Conservation (phyloP, 345 rosid species). For the Ceriops tagal region DNA sequence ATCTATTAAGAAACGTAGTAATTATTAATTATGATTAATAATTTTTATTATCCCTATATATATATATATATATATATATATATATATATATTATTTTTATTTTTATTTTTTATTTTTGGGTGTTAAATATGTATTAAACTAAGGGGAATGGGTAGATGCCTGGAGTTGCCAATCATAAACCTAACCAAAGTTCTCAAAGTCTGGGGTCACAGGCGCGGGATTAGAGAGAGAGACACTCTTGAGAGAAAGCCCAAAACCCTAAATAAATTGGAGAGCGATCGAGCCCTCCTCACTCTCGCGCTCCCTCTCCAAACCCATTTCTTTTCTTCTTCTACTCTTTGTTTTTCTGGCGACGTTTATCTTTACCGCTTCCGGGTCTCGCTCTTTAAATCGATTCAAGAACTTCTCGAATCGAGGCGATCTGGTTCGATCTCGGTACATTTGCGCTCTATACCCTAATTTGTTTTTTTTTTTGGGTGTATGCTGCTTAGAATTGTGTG, state of each 20-base stretch:
- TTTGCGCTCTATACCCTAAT: background rate
- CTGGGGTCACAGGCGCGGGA: background rate
- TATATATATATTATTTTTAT: too few relatives aligned
- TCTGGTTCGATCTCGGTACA: slow-evolving; percentile 1
- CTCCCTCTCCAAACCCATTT: background rate
- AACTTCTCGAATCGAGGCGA: background rate
- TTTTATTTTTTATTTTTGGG: too few relatives aligned
- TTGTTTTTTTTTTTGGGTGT: background rate
- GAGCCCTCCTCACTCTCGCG: background rate
- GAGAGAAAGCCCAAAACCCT: slow-evolving; percentile 11
- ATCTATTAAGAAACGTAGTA: too few relatives aligned
- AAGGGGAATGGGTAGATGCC: too few relatives aligned
- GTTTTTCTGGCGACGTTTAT: background rate
- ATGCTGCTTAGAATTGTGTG: background rate
- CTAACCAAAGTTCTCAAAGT: background rate
- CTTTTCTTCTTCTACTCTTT: background rate
- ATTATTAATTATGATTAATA: too few relatives aligned
- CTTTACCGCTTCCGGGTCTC: background rate
- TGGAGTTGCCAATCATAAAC: slow-evolving; percentile 9
- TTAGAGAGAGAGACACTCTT: too few relatives aligned
- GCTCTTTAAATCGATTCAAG: too few relatives aligned
- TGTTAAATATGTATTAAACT: too few relatives aligned
- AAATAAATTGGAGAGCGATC: background rate
- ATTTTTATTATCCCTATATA: too few relatives aligned
- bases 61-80: too few relatives aligned